Base-by-base conservation (phyloP, 2,329 filamentous ascomycete genomes). In the Sporothrix phasma region DNA sequence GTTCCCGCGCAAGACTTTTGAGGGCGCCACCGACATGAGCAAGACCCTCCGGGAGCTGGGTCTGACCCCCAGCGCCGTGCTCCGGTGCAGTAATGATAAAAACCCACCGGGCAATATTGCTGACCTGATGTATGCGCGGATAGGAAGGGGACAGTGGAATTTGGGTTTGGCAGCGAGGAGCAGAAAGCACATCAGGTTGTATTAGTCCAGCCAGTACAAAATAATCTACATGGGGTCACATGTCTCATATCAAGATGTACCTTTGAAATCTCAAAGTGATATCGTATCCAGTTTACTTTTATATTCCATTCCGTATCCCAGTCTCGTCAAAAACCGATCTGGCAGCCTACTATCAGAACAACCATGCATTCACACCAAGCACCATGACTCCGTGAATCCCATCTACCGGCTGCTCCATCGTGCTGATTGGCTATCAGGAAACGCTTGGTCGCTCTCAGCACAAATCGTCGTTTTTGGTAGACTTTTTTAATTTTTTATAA, bases 11-110 rank as follows among this genome's bases (percentile, higher is more conserved):
- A 96, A 97, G 80, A 84, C 85, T 0, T 97, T 88, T 68, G 78
- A 79, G 74, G 87, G 80, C 22, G 74, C 80, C 67, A 69, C 83
- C 7, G 94, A 96, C 73, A 92, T 97, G 71, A 90, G 90, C 41
- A 88, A 94, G 81, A 94, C 92, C 5, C 76, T 99, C 64, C 95
- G 95, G 77, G 94, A 99, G 76, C 89, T 93, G 17, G 93, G 92
- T 0, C 77, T 97, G 66, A 87, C 93, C 3, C 94, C 94, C 5
- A 96, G 90, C 67, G 92, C 92, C n/a, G 92, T 90, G 54, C 78
- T 99, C 69, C 68, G 68, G 68, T 69, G 22, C 66, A 67, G 54
- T 70, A 29, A 17, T 34, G 19, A 17, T 34, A 5, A 31, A 7
- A 11, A 5, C 19, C 17, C 6, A 11, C 13, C 64, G 37, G 24